Evolutionary conservation across 2,329 filamentous ascomycete species (phyloP).

Genomic region (Aspergillus sojae): DNA sequence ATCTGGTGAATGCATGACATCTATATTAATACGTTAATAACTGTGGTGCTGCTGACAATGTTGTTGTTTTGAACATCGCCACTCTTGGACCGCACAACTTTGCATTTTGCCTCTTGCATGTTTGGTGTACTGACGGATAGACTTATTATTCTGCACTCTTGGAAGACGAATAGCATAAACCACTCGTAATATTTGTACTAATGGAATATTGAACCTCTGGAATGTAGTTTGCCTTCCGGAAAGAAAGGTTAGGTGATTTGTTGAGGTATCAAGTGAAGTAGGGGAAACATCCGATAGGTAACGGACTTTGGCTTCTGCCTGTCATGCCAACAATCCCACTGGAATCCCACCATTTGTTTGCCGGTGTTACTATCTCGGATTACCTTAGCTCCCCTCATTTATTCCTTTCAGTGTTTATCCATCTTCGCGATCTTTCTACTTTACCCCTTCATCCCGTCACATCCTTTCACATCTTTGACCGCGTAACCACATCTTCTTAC

Average conservation of each 20-base stretch:
- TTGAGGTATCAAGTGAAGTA: neutral
- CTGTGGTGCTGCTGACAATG: neutral
- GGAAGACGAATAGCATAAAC: neutral
- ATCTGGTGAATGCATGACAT: neutral
- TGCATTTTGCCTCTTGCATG: neutral
- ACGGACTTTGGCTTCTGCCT: neutral
- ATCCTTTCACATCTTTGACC: neutral
- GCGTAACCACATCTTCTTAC: neutral
- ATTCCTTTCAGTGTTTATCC: neutral
- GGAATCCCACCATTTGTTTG: neutral
- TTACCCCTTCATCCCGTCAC: neutral
- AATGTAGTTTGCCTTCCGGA: neutral
- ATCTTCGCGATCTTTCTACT: neutral
- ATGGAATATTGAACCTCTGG: neutral
- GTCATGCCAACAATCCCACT: neutral
- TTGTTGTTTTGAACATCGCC: conserved; percentile 2
- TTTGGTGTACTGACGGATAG: neutral
- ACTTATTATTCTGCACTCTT: neutral
- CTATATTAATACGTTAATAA: conserved; percentile 6
- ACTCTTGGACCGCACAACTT: neutral
- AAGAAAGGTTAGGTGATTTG: neutral
- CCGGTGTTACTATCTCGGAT: neutral
- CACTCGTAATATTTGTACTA: neutral
- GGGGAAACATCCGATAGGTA: neutral
- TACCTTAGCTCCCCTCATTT: neutral